phyloP scores from a whole-genome alignment of 177 flowering plant species.

The Vitis hybrid region DNA sequence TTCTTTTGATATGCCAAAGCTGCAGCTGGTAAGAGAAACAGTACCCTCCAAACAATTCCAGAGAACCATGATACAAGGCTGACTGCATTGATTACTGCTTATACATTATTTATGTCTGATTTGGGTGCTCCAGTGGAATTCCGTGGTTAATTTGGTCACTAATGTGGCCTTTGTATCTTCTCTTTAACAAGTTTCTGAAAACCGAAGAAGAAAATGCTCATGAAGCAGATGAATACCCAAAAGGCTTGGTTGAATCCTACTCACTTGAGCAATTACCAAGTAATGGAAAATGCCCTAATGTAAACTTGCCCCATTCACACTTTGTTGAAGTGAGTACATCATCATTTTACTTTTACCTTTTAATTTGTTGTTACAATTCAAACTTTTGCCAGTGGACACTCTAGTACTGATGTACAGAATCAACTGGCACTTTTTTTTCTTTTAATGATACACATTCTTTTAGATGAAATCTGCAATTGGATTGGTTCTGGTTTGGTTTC shows the following conservation, averaged over 20 bases:
- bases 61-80: conserved; percentile 1
- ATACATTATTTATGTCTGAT: neutral
- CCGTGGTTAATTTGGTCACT: conserved; percentile 11
- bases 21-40: neutral
- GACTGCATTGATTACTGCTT: neutral
- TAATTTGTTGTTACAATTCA: neutral
- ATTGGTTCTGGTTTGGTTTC: neutral
- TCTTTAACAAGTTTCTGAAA: conserved; percentile 36
- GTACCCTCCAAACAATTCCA: neutral
- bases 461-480: neutral
- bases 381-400: neutral
- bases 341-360: neutral
- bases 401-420: neutral
- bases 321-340: conserved; percentile 34
- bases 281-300: conserved; percentile 4
- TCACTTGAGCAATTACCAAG: conserved; percentile 6
- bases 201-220: conserved; percentile 20
- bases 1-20: neutral
- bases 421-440: too few species aligned
- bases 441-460: neutral
- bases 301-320: conserved; percentile 20
- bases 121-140: neutral
- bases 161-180: conserved; percentile 46
- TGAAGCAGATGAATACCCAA: conserved; percentile 11
- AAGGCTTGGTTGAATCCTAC: conserved; percentile 15